A percentile compares a stretch with the other conserved stretches of the same genome.
Conservation (phyloP, 148 eudicot genomes). For the Hydrangea macrophylla region DNA sequence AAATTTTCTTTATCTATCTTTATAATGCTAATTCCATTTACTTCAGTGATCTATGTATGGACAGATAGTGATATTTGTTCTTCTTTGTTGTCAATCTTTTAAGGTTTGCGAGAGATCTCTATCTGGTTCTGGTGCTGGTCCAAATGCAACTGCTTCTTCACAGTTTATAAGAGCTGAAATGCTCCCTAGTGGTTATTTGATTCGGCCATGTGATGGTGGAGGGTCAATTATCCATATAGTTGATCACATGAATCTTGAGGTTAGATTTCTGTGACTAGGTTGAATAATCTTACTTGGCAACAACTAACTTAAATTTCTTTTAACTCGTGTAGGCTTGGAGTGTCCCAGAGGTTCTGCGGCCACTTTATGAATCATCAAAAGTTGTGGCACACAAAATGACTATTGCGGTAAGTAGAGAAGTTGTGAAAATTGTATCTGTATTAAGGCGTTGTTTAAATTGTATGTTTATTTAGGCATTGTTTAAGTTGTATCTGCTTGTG, state of each 20-base stretch:
- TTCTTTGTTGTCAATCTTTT: slow-evolving; percentile 15
- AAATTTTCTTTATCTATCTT: background rate
- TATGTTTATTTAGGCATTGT: too few species aligned
- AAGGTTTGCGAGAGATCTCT: slow-evolving; percentile 97
- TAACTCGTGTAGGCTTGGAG: slow-evolving; percentile 69
- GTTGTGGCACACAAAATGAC: slow-evolving; percentile 92
- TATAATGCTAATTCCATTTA: background rate
- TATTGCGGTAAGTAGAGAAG: slow-evolving; percentile 61
- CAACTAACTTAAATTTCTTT: slow-evolving; percentile 1
- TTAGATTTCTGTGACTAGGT: slow-evolving; percentile 25
- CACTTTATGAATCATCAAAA: slow-evolving; percentile 91
- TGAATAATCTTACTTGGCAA: background rate
- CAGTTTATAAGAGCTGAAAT: slow-evolving; percentile 89
- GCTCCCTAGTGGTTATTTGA: slow-evolving; percentile 92
- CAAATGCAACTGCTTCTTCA: slow-evolving; percentile 61
- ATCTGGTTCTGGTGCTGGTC: slow-evolving; percentile 84
- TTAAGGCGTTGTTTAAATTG: slow-evolving; percentile 5
- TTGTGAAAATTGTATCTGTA: too few species aligned
- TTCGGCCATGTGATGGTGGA: slow-evolving; percentile 96
- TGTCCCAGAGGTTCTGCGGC: slow-evolving; percentile 93
- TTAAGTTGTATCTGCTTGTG: background rate
- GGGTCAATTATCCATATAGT: slow-evolving; percentile 93
- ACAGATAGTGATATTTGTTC: slow-evolving; percentile 2
- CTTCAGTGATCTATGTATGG: background rate
- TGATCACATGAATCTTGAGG: slow-evolving; percentile 91